Evolutionary conservation across 352 stramenopile genomes (phyloP), one percentile per base, ranked within the genome.

Genomic region (Stramenopiles sp.): DNA sequence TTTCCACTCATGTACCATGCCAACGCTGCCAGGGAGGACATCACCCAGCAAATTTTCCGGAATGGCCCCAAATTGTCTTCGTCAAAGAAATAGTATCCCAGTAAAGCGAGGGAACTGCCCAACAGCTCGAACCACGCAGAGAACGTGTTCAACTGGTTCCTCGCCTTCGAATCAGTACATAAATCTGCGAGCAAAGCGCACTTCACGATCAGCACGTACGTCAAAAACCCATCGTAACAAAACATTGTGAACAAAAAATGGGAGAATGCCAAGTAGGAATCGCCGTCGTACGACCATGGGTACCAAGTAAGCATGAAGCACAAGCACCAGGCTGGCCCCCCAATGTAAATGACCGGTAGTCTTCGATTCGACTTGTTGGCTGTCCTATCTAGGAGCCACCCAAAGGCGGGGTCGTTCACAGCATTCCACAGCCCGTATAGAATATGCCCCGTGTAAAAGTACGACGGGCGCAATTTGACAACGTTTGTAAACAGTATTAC

Each of bases 161-260:
- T 12, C 43, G 12, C 43, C 43, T 12, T 63, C 12, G 43, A 63
- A 18, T 63, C 43, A 63, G 25, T 25, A 25, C 43, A 63, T 63
- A 63, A 63, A 63, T 63, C 43, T 63, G 43, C 43, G 12, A 63
- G 25, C 25, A 63, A 63, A 18, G 43, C 43, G 25, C 43, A 63
- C 25, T 63, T 63, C 43, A 63, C 43, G 12, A 63, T 18, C 12
- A 63, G 43, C 12, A 63, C 43, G 25, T 63, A 63, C 43, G 43
- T 63, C 25, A 63, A 63, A 63, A 63, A 63, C 12, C 43, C 43
- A 63, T 63, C 43, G 25, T 63, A 63, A 63, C 43, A 63, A 63
- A 63, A 63, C 43, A 63, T 63, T 18, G 12, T 63, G 25, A 63
- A 63, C 25, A 63, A 63, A 63, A 63, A 63, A 63, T 63, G 43